These are phyloP conservation scores for Fraxinus xanthoxyloides DNA, from an alignment of 305 asterid species.

Conservation along the genomic window DNA sequence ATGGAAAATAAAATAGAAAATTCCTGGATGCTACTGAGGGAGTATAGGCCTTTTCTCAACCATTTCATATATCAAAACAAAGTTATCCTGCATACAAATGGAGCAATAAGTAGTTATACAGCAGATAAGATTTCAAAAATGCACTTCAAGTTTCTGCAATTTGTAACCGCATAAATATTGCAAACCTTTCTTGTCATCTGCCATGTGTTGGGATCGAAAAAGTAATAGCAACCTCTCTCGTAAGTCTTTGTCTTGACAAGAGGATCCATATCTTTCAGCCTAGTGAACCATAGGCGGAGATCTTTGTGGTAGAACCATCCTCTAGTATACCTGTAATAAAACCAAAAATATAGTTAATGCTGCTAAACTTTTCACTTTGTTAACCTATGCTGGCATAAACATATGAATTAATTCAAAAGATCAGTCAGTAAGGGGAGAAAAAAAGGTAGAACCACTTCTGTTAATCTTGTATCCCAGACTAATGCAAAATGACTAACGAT, in stretches of 20 bases:
- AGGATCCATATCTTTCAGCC: slow-evolving; percentile 69
- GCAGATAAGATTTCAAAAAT: not conserved
- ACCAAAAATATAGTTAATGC: not conserved
- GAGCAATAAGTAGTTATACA: not conserved
- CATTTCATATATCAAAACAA: slow-evolving; percentile 67
- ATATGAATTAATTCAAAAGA: not conserved
- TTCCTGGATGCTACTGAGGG: slow-evolving; percentile 33
- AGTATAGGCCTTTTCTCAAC: slow-evolving; percentile 67
- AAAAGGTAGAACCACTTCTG: not conserved
- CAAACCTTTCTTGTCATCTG: slow-evolving; percentile 74
- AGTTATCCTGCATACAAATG: slow-evolving; percentile 61
- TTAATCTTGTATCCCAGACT: not conserved
- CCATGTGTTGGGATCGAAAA: slow-evolving; percentile 81
- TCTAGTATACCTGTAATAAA: slow-evolving; percentile 52
- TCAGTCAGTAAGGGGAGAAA: not conserved
- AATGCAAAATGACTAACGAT: not conserved
- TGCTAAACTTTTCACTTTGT: not conserved
- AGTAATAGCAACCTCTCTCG: slow-evolving; percentile 73
- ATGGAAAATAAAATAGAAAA: not conserved
- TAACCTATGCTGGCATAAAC: slow-evolving; percentile 1
- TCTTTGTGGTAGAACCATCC: slow-evolving; percentile 89
- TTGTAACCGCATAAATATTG: slow-evolving; percentile 7
- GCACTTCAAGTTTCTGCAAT: not conserved
- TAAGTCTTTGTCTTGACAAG: slow-evolving; percentile 56
- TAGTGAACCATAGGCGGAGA: slow-evolving; percentile 62